phyloP scores from a whole-genome alignment of 805 yeast species.

The Hanseniaspora lindneri region DNA sequence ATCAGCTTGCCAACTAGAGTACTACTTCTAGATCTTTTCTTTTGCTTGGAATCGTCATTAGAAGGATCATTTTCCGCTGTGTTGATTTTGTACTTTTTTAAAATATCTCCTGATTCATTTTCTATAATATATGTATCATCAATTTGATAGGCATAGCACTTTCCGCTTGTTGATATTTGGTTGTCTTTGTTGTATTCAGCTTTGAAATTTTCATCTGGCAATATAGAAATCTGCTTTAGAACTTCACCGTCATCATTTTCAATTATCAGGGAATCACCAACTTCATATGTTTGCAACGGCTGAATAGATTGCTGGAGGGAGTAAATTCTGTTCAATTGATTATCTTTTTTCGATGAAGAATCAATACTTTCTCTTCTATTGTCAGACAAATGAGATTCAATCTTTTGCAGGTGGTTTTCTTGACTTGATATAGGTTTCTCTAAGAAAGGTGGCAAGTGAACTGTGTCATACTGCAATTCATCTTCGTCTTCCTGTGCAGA shows the following conservation, averaged over 20 bases:
- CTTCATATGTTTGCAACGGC: constrained; percentile 43
- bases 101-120: constrained; percentile 81
- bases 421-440: background rate
- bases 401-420: background rate
- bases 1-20: background rate
- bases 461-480: constrained; percentile 14
- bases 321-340: constrained; percentile 20
- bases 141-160: constrained; percentile 59
- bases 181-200: background rate
- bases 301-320: constrained; percentile 23
- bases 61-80: constrained; percentile 28
- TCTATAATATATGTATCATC: constrained; percentile 73
- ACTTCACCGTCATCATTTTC: constrained; percentile 83
- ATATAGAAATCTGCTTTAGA: constrained; percentile 38
- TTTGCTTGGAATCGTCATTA: constrained; percentile 21
- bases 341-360: constrained; percentile 17
- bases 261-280: constrained; percentile 56
- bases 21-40: constrained; percentile 28
- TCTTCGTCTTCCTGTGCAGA: constrained; percentile 5
- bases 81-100: constrained; percentile 69
- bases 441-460: constrained; percentile 14
- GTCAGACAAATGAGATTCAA: background rate
- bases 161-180: constrained; percentile 17
- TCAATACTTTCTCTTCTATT: background rate
- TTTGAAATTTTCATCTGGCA: constrained; percentile 6